phyloP scores from a whole-genome alignment of 148 eudicot species.

The Chenopodium suecicum region DNA sequence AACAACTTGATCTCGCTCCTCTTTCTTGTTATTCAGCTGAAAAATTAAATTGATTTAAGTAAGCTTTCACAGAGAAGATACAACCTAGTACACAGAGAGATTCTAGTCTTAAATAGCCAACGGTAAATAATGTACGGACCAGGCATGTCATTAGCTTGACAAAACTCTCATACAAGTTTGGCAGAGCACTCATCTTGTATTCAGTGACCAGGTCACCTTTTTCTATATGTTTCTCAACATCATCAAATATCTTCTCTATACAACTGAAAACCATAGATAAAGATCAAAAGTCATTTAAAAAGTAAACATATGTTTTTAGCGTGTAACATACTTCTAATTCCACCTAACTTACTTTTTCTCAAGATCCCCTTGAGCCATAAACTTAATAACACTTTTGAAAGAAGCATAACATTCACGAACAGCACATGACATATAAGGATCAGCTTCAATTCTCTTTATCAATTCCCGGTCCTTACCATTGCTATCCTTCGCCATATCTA shows the following conservation, averaged over 20 bases:
- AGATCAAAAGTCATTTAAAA: no score
- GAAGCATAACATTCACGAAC: conserved; percentile 92
- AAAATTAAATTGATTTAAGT: conserved; percentile 6
- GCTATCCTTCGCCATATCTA: conserved; percentile 98
- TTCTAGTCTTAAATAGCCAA: not conserved
- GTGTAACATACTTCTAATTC: not conserved
- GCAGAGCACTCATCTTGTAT: conserved; percentile 87
- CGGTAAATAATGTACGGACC: conserved; percentile 41
- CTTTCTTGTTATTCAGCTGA: conserved; percentile 72
- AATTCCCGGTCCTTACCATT: conserved; percentile 78
- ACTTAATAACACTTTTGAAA: conserved; percentile 65
- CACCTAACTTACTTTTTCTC: conserved; percentile 69
- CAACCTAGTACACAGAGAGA: conserved; percentile 2
- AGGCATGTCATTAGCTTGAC: conserved; percentile 81
- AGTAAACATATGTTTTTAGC: not conserved
- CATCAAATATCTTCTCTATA: conserved; percentile 63
- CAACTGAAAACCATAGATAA: conserved; percentile 46
- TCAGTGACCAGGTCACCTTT: conserved; percentile 48
- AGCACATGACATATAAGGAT: conserved; percentile 80
- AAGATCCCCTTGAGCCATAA: conserved; percentile 61
- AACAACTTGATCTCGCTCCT: conserved; percentile 85
- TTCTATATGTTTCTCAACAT: conserved; percentile 64
- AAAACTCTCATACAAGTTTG: conserved; percentile 74
- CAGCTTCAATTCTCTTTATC: conserved; percentile 68
- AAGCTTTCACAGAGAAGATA: not conserved